Evolutionary conservation across 225 moss, liverwort and hornwort species (phyloP), one percentile per base, ranked within the genome.

Genomic region (Thuidium tamariscinum): DNA sequence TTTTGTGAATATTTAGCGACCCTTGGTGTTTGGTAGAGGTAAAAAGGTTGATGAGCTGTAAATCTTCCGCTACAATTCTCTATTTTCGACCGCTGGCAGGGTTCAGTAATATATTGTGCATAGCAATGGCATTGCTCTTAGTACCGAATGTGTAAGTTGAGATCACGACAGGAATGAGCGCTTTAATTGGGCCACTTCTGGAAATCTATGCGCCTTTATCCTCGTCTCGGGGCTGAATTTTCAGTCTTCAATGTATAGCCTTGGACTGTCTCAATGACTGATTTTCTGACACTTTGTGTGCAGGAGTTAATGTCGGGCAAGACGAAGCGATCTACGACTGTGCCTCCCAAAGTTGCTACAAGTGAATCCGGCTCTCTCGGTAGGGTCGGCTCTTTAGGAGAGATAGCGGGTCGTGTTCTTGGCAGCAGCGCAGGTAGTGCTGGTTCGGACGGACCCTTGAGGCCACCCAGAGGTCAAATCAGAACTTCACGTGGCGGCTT

Each of bases 221-320:
- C 57, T 52, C 22, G 68, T 14, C 72, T 78, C 41, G 3, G 44
- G 51, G 78, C 72, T 85, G 44, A 44, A 37, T 46, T 65, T 70
- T 61, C 30, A 34, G 51, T 61, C 16, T 37, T 49, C 16, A 44
- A 42, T 85, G 52, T 32, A 11, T 37, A 48, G 46, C 32, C 30
- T 75, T 61, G 48, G 46, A 55, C 36, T 54, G 66, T 44, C 69
- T 57, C 32, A 56, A 83, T 49, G 64, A 20, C 37, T 80, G 77
- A 39, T 75, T 51, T 13, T 80, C 11, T 49, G 71, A 52, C 81
- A 57, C 18, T 67, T 76, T 54, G 9, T 87, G 62, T 87, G 42
- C 87, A 98, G 98, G 98, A 98, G 89, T 87, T 96, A 79, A 85
- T 91, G 82, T 88, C 83, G 63, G 93, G 88, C 46, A 91, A 91